Evolutionary conservation across 192 early-diverging fungal species (phyloP), one percentile per base, ranked within the genome.

Genomic region (Entomortierella beljakovae): DNA sequence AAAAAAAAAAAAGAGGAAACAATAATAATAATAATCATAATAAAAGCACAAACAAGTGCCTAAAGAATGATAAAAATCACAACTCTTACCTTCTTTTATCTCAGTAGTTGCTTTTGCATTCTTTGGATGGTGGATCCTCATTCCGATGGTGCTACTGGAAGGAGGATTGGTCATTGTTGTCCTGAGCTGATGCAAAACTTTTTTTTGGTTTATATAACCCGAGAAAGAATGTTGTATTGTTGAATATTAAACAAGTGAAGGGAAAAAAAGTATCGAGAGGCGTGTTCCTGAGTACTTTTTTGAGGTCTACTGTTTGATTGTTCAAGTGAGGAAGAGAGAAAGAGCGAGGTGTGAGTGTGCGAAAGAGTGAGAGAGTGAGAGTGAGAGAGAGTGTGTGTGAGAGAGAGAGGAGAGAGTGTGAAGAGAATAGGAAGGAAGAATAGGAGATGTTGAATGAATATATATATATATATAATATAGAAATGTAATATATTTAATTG

Each of bases 101-200:
- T 58, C 70, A 48, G 70, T 72, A 8, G 70, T 13, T 35, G 70
- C 70, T 25, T 72, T 72, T 10, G 51, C 55, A 38, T 72, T 72
- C 55, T 72, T 72, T 26, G 62, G 43, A 31, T 56, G 55, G n/a
- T 57, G 62, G 46, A 46, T 52, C 55, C 55, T 64, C 59, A 28
- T 50, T 31, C 25, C 32, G 25, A 56, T 15, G 11, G 62, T 8
- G 34, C 29, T 50, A 53, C 9, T 18, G 31, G 62, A 35, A 42
- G 61, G 51, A 54, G 60, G 63, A 37, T 34, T 64, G 13, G 71
- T 48, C 62, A 73, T 65, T 55, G 49, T 28, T 48, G 57, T 29
- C 32, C 18, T 18, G 43, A 5, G 42, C 26, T 49, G 38, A 9
- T 23, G 53, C n/a, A 22, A 25, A 50, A n/a, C n/a, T n/a, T n/a